phyloP scores from a whole-genome alignment of 345 rosid genomes.

The Eucalyptus shirleyi region DNA sequence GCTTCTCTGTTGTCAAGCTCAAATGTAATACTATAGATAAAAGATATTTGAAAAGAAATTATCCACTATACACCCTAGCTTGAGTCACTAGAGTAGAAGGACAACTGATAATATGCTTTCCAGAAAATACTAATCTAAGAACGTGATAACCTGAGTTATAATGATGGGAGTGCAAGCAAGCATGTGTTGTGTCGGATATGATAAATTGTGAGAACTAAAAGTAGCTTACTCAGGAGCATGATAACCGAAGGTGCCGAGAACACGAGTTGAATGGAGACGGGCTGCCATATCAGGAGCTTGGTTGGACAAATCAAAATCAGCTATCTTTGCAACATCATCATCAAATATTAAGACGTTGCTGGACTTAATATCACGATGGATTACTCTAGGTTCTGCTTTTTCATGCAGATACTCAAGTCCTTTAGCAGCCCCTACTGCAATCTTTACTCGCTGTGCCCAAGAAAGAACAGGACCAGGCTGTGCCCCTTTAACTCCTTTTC shows the following conservation, averaged over 20 bases:
- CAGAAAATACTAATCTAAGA: background rate
- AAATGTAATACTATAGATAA: background rate
- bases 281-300: constrained; percentile 93
- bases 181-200: background rate
- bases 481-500: constrained; percentile 85
- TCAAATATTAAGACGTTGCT: constrained; percentile 78
- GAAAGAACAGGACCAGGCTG: constrained; percentile 70
- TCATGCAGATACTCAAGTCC: constrained; percentile 96
- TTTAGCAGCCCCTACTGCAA: constrained; percentile 83
- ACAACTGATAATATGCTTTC: background rate
- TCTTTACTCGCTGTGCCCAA: constrained; percentile 90
- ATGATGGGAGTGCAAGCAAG: background rate
- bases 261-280: constrained; percentile 91
- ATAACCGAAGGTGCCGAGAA: constrained; percentile 91
- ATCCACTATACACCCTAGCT: background rate
- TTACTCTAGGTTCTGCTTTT: constrained; percentile 59
- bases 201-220: background rate
- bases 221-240: constrained; percentile 93
- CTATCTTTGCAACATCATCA: constrained; percentile 80
- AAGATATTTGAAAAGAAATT: background rate
- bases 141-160: background rate
- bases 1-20: background rate
- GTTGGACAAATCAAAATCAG: constrained; percentile 87
- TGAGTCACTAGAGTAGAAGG: background rate
- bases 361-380: constrained; percentile 87